Evolutionary conservation across 2,329 filamentous ascomycete species (phyloP).

Genomic region (Septoria linicola): DNA sequence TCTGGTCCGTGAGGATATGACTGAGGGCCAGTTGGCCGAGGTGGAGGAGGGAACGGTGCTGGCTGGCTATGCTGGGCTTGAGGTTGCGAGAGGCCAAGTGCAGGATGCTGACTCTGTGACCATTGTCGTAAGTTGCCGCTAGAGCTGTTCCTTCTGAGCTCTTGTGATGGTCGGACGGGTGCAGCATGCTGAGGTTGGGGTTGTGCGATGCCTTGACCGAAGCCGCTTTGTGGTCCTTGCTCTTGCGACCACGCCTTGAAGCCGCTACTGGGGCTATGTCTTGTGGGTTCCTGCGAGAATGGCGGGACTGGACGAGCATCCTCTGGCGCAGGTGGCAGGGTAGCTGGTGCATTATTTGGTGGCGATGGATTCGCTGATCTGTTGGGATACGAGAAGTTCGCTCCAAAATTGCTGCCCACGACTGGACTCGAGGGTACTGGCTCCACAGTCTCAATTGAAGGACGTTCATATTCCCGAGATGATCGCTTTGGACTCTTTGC

Average conservation of each 20-base stretch:
- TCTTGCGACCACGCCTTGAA: neutral
- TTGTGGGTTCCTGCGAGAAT: constrained; percentile 5
- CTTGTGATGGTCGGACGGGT: neutral
- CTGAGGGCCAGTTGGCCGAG: neutral
- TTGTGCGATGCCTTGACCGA: neutral
- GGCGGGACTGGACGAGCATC: constrained; percentile 2
- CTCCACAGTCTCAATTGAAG: constrained; percentile 9
- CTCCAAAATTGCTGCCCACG: constrained; percentile 12
- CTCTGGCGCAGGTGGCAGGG: too few relatives aligned
- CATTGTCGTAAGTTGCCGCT: too few relatives aligned
- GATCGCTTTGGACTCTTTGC: constrained; percentile 15
- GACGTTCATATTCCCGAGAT: constrained; percentile 13
- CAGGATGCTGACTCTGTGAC: too few relatives aligned
- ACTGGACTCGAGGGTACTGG: constrained; percentile 15
- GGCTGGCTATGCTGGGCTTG: constrained; percentile 6
- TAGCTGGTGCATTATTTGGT: neutral
- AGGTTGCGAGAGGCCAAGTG: neutral
- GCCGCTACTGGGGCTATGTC: constrained; percentile 4
- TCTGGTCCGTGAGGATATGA: constrained; percentile 12
- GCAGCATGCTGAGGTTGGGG: constrained; percentile 4
- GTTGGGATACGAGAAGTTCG: constrained; percentile 13
- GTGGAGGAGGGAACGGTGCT: constrained; percentile 12
- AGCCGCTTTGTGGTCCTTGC: neutral
- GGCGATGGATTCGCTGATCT: neutral
- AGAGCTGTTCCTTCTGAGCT: too few relatives aligned